These are phyloP conservation scores for Colletotrichum sp. DNA, from an alignment of 2,329 filamentous ascomycete species.

Conservation along the genomic window DNA sequence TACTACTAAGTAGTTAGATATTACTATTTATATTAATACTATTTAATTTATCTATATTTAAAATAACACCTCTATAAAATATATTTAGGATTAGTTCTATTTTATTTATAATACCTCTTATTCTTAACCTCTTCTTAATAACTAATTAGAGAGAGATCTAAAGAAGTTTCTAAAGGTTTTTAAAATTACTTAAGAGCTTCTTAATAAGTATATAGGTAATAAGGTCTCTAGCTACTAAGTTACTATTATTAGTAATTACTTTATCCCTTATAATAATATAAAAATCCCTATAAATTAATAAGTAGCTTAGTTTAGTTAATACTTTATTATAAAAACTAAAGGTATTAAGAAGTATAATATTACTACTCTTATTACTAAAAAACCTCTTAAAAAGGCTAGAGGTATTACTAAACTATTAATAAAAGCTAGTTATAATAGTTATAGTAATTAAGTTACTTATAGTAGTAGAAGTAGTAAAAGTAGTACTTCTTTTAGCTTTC, in stretches of 20 bases:
- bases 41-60: too few relatives aligned
- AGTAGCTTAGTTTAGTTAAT: not conserved
- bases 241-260: not conserved
- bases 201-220: not conserved
- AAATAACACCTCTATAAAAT: too few relatives aligned
- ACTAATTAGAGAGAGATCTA: too few relatives aligned
- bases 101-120: too few relatives aligned
- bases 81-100: too few relatives aligned
- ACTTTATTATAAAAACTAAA: not conserved
- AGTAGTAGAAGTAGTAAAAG: not conserved
- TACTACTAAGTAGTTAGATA: too few relatives aligned
- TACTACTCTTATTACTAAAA: not conserved
- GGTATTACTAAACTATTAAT: not conserved
- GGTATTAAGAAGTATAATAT: not conserved
- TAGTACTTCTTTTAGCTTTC: too few relatives aligned
- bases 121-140: too few relatives aligned
- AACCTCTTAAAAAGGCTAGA: not conserved
- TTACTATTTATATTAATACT: too few relatives aligned
- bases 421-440: not conserved
- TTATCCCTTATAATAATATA: not conserved
- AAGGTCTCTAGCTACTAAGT: not conserved
- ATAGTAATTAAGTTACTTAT: not conserved
- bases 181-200: too few relatives aligned
- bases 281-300: not conserved
- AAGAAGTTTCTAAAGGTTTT: too few relatives aligned